phyloP scores from a whole-genome alignment of 2,329 filamentous ascomycete genomes.

The Cladophialophora yegresii region DNA sequence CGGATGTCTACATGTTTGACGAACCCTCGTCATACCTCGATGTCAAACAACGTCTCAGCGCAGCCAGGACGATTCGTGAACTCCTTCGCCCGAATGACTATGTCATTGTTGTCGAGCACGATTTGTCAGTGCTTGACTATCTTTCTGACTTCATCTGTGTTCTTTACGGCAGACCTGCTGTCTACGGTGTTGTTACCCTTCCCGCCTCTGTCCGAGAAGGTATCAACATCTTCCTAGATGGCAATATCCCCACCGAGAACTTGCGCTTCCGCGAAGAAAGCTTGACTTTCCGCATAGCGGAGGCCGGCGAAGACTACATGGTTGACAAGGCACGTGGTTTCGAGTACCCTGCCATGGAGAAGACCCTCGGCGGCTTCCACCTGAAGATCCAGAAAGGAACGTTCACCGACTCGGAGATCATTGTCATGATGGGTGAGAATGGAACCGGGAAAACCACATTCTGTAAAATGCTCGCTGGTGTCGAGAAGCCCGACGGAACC shows the following conservation, averaged over 20 bases:
- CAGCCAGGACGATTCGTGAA: slow-evolving; percentile 87
- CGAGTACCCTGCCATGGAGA: slow-evolving; percentile 85
- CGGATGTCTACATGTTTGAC: slow-evolving; percentile 99
- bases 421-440: slow-evolving; percentile 99
- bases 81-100: slow-evolving; percentile 88
- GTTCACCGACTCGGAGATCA: slow-evolving; percentile 97
- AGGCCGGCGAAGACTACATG: slow-evolving; percentile 84
- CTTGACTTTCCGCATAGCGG: slow-evolving; percentile 89
- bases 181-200: slow-evolving; percentile 96
- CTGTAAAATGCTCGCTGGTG: slow-evolving; percentile 92
- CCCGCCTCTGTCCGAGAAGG: slow-evolving; percentile 96
- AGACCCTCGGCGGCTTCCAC: slow-evolving; percentile 86
- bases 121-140: slow-evolving; percentile 96
- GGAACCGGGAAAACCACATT: slow-evolving; percentile 99
- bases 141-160: slow-evolving; percentile 98
- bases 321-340: slow-evolving; percentile 83
- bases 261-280: slow-evolving; percentile 97
- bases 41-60: slow-evolving; percentile 96
- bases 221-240: slow-evolving; percentile 99
- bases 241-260: slow-evolving; percentile 97
- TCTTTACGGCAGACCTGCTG: slow-evolving; percentile 89
- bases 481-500: slow-evolving; percentile 82
- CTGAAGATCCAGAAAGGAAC: slow-evolving; percentile 77
- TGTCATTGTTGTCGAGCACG: slow-evolving; percentile 98
- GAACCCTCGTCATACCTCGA: slow-evolving; percentile 98